Base-by-base conservation (phyloP, 2,329 filamentous ascomycete species). In the Trichoderma koningii region DNA sequence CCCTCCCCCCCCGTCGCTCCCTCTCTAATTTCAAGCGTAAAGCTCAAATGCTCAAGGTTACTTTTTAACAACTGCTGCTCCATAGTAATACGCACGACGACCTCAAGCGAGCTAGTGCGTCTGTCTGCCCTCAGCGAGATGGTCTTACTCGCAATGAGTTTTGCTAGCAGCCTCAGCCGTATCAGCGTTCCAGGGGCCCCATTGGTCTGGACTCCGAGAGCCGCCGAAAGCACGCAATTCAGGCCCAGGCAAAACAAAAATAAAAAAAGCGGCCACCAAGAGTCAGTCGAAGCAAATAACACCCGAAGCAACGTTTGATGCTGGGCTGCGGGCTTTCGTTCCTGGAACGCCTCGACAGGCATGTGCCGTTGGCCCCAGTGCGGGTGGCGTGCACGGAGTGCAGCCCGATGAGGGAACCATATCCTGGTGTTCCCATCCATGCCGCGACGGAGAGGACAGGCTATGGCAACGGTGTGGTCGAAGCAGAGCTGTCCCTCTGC, bases 21-120 rank as follows among this genome's bases (percentile, higher is more conserved):
- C 59, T 63, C 44, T 44, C 59, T 63, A 55, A 53, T 53, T 53
- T 63, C 60, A 55, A 63, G 60, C 41, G 50, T 63, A 63, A 63
- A 55, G 60, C 60, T 55, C 60, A 53, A 55, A 55, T 47, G 53
- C 38, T 38, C 47, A 62, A 62, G 56, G 56, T 51, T 60, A 60
- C 57, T 61, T 61, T 44, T 30, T n/a, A 51, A 7, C n/a, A 30
- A 14, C 21, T 14, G 59, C 5, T 34, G 59, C 23, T 30, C 57
- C 47, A 44, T 61, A 52, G 19, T 38, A 52, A 30, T 38, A 38
- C 34, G 34, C 12, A 38, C 34, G 12, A 14, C 23, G n/a, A 52
- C 34, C 30, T 38, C 34, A n/a, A 28, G 14, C 50, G 50, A 34
- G 12, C 50, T 52, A 52, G 34, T 38, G 14, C 38, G 21, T 23